Conservation (phyloP, 257 asterid genomes). For the Fraxinus americana region DNA sequence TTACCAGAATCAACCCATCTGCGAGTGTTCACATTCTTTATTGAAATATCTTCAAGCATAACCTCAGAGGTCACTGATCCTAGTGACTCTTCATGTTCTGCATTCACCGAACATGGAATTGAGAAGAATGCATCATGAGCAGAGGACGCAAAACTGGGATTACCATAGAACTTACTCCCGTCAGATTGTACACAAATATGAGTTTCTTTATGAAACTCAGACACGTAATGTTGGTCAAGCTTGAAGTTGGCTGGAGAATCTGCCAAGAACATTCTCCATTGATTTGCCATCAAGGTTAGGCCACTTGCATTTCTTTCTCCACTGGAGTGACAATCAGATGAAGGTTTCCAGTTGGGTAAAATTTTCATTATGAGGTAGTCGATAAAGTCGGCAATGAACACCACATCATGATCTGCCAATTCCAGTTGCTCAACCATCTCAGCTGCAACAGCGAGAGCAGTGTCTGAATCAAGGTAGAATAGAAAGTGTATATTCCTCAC, state of each 20-base stretch:
- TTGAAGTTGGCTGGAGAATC: slow-evolving; percentile 30
- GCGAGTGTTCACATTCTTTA: background rate
- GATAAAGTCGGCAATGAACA: slow-evolving; percentile 70
- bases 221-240: slow-evolving; percentile 26
- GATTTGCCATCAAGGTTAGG: slow-evolving; percentile 24
- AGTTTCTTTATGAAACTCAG: slow-evolving; percentile 16
- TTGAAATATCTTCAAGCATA: background rate
- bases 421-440: slow-evolving; percentile 82
- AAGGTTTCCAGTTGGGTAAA: slow-evolving; percentile 59
- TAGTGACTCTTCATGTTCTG: slow-evolving; percentile 8
- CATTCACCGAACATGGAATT: slow-evolving; percentile 27
- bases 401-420: slow-evolving; percentile 68
- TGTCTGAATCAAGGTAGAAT: slow-evolving; percentile 68
- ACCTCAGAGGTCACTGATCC: slow-evolving; percentile 8
- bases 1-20: background rate
- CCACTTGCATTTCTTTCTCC: slow-evolving; percentile 35
- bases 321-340: slow-evolving; percentile 36
- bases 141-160: slow-evolving; percentile 21
- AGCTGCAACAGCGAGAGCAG: slow-evolving; percentile 72
- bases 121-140: slow-evolving; percentile 28
- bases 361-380: slow-evolving; percentile 52
- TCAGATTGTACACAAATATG: slow-evolving; percentile 23
- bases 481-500: slow-evolving; percentile 57
- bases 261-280: slow-evolving; percentile 27
- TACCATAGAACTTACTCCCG: slow-evolving; percentile 23